These are phyloP conservation scores for Phoenix dactylifera DNA, from an alignment of 176 grass and related monocot genomes.

Conservation along the genomic window DNA sequence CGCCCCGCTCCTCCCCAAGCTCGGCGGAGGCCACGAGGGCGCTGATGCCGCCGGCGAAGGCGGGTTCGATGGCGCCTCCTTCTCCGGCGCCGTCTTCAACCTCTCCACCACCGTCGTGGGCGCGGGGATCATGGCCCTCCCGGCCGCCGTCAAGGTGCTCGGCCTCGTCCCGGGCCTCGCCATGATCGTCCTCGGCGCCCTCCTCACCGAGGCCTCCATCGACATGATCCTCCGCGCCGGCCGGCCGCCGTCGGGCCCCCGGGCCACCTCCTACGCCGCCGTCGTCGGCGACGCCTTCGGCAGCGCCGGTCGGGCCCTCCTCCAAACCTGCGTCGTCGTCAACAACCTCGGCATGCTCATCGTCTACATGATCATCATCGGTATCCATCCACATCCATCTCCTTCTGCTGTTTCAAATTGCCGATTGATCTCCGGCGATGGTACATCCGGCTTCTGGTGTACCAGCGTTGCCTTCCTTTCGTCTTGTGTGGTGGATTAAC, in stretches of 20 bases:
- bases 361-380: conserved; percentile 19
- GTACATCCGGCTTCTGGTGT: no score
- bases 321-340: conserved; percentile 8
- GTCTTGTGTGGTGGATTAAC: neutral
- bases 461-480: no score
- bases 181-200: neutral
- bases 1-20: neutral
- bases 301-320: neutral
- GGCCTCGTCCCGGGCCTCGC: neutral
- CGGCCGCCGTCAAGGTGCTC: conserved; percentile 6
- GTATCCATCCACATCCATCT: neutral
- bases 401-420: no score
- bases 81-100: conserved; percentile 6
- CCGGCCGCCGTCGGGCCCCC: neutral
- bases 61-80: neutral
- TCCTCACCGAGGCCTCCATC: conserved; percentile 4
- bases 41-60: neutral
- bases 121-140: conserved; percentile 13
- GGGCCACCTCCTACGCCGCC: neutral
- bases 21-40: neutral
- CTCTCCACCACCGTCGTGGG: conserved; percentile 14
- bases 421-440: no score
- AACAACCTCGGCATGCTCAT: conserved; percentile 16
- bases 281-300: conserved; percentile 6
- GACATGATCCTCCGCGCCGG: conserved; percentile 14